Percentiles rank a stretch among this genome's conserved stretches.
phyloP scores from a whole-genome alignment of 2,329 filamentous ascomycete species.

The Monilinia aucupariae region DNA sequence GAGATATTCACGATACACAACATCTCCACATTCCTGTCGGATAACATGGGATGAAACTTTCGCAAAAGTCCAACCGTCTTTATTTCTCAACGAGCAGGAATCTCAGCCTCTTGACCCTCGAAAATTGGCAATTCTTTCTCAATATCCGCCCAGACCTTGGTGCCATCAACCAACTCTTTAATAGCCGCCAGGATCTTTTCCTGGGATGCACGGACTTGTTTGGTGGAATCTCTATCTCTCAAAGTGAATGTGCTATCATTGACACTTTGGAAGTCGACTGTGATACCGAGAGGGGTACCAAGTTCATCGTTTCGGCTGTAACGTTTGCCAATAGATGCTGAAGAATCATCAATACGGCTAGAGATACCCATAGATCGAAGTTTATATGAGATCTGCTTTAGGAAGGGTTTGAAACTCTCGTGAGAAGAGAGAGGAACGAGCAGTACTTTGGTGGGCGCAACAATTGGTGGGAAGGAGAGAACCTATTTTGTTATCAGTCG shows the following conservation, averaged over 20 bases:
- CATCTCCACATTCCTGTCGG: constrained; percentile 2
- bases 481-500: constrained; percentile 42
- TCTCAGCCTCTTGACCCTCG: constrained; percentile 60
- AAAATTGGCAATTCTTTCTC: constrained; percentile 76
- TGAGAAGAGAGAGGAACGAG: constrained; percentile 84
- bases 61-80: background rate
- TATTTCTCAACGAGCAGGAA: constrained; percentile 21
- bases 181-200: constrained; percentile 74
- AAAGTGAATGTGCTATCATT: constrained; percentile 83
- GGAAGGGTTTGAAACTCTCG: constrained; percentile 70
- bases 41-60: background rate
- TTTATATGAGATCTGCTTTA: constrained; percentile 66
- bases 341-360: constrained; percentile 83
- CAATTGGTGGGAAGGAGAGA: constrained; percentile 66
- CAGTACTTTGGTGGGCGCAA: constrained; percentile 93
- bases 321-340: constrained; percentile 88
- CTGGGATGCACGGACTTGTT: constrained; percentile 79
- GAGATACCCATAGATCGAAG: constrained; percentile 73
- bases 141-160: constrained; percentile 62
- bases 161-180: constrained; percentile 42
- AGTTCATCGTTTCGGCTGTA: constrained; percentile 94
- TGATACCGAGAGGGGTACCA: constrained; percentile 89
- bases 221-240: constrained; percentile 83
- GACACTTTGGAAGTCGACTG: constrained; percentile 91
- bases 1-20: background rate